Evolutionary conservation across 768 basidiomycete species (phyloP), one percentile per base, ranked within the genome.

Genomic region (Suillus sp.): DNA sequence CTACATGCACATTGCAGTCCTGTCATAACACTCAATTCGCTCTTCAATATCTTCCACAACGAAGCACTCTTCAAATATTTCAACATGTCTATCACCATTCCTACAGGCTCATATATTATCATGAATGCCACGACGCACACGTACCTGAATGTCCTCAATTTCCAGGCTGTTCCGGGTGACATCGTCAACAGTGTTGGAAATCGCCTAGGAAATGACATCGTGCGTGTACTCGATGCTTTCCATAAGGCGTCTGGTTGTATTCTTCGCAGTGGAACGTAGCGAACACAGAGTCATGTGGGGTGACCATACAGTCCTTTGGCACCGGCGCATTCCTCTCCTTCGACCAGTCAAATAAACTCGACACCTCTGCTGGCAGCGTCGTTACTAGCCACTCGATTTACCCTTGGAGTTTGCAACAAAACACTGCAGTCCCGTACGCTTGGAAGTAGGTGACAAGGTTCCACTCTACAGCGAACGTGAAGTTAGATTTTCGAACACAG

Each of bases 121-220:
- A 64, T 66, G 65, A 59, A 61, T n/a, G 62, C 59, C 3, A 55
- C 40, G 9, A 66, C 65, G 25, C 58, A 58, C 34, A 66, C 65
- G 13, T 66, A 64, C 53, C 32, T 66, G 59, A 64, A 66, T 14
- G 22, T 66, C 16, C 30, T 63, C 18, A 7, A 14, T 35, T 65
- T 38, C 30, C 32, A 48, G 22, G 20, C 40, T 27, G 61, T 53
- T 11, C 55, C 38, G 18, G 58, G 42, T 25, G 34, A 40, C 16
- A 43, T 65, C n/a, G 65, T 65, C 22, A 40, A 57, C 38, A 65
- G 62, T 32, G 62, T 60, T 22, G 62, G 65, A 34, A 65, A 65
- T 58, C 27, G 27, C 25, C 25, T 48, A 30, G 62, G 65, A 25
- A 63, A 60, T 45, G 65, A 60, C 37, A 63, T 65, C 16, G 65